Conservation (phyloP, 2,329 filamentous ascomycete genomes). For the Arthrinium puccinioides region DNA sequence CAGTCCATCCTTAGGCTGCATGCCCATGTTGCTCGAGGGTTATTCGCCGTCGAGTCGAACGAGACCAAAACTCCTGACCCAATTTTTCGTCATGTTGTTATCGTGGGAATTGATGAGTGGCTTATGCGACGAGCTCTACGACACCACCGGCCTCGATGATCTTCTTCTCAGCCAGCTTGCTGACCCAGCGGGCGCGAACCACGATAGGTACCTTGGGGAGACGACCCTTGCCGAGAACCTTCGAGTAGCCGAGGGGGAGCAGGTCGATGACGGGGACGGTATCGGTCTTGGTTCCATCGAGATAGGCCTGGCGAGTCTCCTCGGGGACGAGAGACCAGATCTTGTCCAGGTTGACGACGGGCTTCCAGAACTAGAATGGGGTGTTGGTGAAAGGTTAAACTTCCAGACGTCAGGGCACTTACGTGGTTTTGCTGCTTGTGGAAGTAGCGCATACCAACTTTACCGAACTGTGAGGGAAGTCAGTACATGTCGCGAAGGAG, state of each 20-base stretch:
- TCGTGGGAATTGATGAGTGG: constrained; percentile 1
- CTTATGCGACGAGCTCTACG: constrained; percentile 88
- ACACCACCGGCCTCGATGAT: constrained; percentile 97
- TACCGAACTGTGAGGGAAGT: constrained; percentile 2
- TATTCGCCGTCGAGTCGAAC: constrained; percentile 3
- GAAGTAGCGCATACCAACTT: constrained; percentile 77
- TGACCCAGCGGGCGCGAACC: constrained; percentile 91
- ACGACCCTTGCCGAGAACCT: constrained; percentile 97
- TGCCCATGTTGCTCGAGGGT: constrained; percentile 3
- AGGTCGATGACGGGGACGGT: constrained; percentile 97
- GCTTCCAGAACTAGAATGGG: constrained; percentile 91
- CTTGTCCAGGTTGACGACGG: constrained; percentile 73
- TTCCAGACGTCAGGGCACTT: neutral
- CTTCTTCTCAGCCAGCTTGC: constrained; percentile 95
- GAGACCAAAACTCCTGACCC: neutral
- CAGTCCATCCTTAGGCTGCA: constrained; percentile 12
- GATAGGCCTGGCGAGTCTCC: constrained; percentile 90
- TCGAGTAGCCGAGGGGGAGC: constrained; percentile 93
- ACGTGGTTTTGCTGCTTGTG: constrained; percentile 88
- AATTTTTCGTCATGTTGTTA: neutral
- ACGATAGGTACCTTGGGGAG: constrained; percentile 89
- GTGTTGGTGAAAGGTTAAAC: constrained; percentile 47
- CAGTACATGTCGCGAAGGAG: constrained; percentile 29
- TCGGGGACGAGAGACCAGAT: constrained; percentile 91
- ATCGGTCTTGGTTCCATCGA: constrained; percentile 72